Conservation (phyloP, 1,139 yeast species). For the Zygoascus hellenicus region DNA sequence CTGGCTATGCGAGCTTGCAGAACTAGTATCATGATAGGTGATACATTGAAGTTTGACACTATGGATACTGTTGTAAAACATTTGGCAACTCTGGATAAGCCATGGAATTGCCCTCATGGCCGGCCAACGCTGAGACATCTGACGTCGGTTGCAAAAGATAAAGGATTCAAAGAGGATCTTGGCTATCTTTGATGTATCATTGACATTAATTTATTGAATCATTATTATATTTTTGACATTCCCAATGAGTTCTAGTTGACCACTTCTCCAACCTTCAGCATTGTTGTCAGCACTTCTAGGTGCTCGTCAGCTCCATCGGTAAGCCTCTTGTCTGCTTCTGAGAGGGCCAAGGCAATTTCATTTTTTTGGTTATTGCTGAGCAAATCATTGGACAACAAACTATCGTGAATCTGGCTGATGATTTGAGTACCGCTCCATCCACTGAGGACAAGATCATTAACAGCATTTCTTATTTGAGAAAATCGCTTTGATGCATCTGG, state of each 20-base stretch:
- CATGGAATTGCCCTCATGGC: conserved; percentile 99
- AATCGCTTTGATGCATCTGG: conserved; percentile 21
- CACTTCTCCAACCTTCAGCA: conserved; percentile 43
- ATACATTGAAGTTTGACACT: conserved; percentile 46
- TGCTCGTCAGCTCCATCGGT: conserved; percentile 90
- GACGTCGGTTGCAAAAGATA: conserved; percentile 19
- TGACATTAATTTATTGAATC: not conserved
- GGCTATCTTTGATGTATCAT: not conserved
- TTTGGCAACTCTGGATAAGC: conserved; percentile 70
- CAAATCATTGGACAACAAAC: conserved; percentile 52
- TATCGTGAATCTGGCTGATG: conserved; percentile 74
- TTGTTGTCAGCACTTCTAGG: conserved; percentile 68
- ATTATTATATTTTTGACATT: not conserved
- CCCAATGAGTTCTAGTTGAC: conserved; percentile 13
- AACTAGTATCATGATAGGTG: conserved; percentile 90
- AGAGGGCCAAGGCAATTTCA: conserved; percentile 54
- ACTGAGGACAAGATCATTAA: conserved; percentile 53
- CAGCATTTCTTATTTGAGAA: conserved; percentile 43
- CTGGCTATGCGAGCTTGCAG: conserved; percentile 95
- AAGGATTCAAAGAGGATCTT: conserved; percentile 3
- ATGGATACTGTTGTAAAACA: conserved; percentile 68
- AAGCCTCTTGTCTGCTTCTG: conserved; percentile 69
- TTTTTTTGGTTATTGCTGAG: conserved; percentile 56
- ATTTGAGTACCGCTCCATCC: conserved; percentile 90
- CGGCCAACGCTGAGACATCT: conserved; percentile 94